phyloP scores from a whole-genome alignment of 257 asterid species.

The Solanum lycopersicoides region DNA sequence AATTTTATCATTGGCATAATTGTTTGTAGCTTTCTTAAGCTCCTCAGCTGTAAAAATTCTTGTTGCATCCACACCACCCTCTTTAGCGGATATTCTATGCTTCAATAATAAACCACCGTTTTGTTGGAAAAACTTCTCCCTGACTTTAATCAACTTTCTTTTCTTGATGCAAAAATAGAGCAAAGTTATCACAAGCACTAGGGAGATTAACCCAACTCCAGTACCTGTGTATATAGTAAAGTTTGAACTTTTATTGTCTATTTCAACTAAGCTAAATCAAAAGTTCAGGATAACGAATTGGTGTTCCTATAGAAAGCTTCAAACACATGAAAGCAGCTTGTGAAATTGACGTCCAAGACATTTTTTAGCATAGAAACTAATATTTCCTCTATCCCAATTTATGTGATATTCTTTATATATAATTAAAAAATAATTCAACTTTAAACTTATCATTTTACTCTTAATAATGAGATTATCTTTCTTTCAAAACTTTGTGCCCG shows the following conservation, averaged over 20 bases:
- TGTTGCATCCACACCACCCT: not conserved
- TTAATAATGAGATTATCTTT: no score
- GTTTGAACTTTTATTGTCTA: not conserved
- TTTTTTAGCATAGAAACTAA: no score
- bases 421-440: no score
- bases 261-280: not conserved
- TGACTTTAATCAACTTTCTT: not conserved
- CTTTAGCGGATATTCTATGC: not conserved
- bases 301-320: not conserved
- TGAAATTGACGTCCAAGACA: not conserved
- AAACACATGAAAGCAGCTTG: no score
- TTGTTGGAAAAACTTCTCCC: not conserved
- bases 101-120: not conserved
- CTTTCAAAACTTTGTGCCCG: not conserved
- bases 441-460: not conserved
- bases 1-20: not conserved
- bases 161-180: not conserved
- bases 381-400: not conserved
- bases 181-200: not conserved
- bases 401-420: not conserved
- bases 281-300: not conserved
- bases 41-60: not conserved
- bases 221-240: not conserved
- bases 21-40: not conserved
- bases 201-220: not conserved